Evolutionary conservation across 805 yeast species (phyloP).

Genomic region (Teunomyces gatunensis): DNA sequence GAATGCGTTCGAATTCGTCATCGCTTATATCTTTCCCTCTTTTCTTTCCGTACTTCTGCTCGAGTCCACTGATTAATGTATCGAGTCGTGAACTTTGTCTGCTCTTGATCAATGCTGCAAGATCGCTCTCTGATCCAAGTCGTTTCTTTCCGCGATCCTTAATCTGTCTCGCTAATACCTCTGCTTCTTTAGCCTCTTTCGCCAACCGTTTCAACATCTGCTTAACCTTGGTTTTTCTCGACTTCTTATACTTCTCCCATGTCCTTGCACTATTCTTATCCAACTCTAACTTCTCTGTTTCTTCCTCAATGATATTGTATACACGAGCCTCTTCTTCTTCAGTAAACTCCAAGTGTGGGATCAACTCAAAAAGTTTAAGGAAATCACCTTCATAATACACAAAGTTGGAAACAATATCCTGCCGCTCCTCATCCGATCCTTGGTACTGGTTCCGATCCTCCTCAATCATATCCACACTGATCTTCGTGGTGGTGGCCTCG

Average conservation of each 20-base stretch:
- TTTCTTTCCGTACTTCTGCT: slow-evolving; percentile 47
- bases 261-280: slow-evolving; percentile 31
- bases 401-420: slow-evolving; percentile 63
- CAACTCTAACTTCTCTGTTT: slow-evolving; percentile 28
- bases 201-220: slow-evolving; percentile 51
- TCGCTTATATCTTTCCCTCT: slow-evolving; percentile 46
- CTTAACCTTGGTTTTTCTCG: slow-evolving; percentile 46
- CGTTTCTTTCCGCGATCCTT: slow-evolving; percentile 32
- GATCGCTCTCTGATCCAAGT: slow-evolving; percentile 36
- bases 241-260: slow-evolving; percentile 51
- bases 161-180: slow-evolving; percentile 40
- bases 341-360: slow-evolving; percentile 71
- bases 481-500: slow-evolving; percentile 43
- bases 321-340: slow-evolving; percentile 62
- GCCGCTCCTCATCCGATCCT: slow-evolving; percentile 53
- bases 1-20: slow-evolving; percentile 49
- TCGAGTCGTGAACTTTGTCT: slow-evolving; percentile 45
- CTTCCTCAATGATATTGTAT: slow-evolving; percentile 43
- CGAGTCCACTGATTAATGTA: slow-evolving; percentile 45
- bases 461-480: slow-evolving; percentile 64
- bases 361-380: slow-evolving; percentile 63
- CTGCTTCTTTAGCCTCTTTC: slow-evolving; percentile 66
- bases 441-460: slow-evolving; percentile 68
- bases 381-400: slow-evolving; percentile 65
- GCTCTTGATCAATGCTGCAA: slow-evolving; percentile 48